Base-by-base conservation (phyloP, 129 eudicot species). In the Flaveria brownii region DNA sequence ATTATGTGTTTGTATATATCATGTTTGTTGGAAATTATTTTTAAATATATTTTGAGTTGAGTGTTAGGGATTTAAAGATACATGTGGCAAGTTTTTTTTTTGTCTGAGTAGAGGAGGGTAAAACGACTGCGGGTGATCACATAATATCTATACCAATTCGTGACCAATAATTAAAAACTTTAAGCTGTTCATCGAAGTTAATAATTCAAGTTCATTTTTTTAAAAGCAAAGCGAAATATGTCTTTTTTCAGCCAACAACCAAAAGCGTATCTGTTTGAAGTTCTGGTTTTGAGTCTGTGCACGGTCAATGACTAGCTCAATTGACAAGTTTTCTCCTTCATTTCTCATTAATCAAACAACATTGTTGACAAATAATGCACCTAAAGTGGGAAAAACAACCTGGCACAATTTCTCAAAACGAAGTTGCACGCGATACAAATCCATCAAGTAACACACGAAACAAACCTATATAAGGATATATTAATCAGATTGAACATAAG, bases 311-410 rank as follows among this genome's bases (percentile, higher is more conserved):
- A 23, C 70, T 84, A 72, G 79, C 33, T 86, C 87, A 6, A 80
- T 42, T 12, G 83, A 66, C 83, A 84, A 36, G 73, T 68, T 87
- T 55, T 82, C 89, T 5, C 68, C 87, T 78, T 89, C 96, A 17
- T 87, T 54, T 64, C 96, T 66, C 63, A 84, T 59, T 1, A 80
- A 18, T 89, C 89, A 69, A 89, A 89, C 36, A 89, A 71, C 47
- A 14, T 86, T 0, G 96, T 82, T 6, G 96, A 89, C 28, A 86
- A 49, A 76, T 89, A 89, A 25, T 91, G 84, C 82, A 86, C 96
- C 96, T 91, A 57, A 68, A 82, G 82, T 89, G 2, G 96, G 87
- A 46, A 89, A 89, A 22, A 85, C 57, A 16, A 76, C 84, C 95
- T 89, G 83, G 22, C 26, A 14, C 26, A 17, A 30, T 42, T 15